Evolutionary conservation across 1,284 basidiomycete species (phyloP).

Genomic region (Xerocomus minutiporus): DNA sequence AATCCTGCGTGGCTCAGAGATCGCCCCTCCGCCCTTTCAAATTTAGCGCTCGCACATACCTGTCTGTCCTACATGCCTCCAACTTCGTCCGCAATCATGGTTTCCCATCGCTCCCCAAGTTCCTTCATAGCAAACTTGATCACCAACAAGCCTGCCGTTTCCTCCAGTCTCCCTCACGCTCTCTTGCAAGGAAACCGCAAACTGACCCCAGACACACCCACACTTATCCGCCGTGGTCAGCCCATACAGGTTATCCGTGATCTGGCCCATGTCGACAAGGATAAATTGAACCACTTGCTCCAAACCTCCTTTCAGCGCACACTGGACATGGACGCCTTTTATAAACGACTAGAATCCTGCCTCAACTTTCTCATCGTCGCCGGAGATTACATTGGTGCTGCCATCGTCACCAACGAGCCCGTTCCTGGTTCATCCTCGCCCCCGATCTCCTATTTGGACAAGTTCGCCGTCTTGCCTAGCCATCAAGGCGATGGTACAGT

Average conservation of each 20-base stretch:
- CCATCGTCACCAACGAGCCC: slow-evolving; percentile 87
- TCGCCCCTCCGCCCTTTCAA: slow-evolving; percentile 84
- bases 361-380: slow-evolving; percentile 95
- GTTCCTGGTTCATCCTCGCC: slow-evolving; percentile 33
- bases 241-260: slow-evolving; percentile 81
- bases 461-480: slow-evolving; percentile 93
- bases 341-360: slow-evolving; percentile 64
- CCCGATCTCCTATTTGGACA: slow-evolving; percentile 92
- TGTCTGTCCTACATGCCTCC: slow-evolving; percentile 94
- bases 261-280: slow-evolving; percentile 62
- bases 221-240: slow-evolving; percentile 84
- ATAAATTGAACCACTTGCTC: slow-evolving; percentile 75
- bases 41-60: slow-evolving; percentile 81
- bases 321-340: slow-evolving; percentile 77
- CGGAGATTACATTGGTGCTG: slow-evolving; percentile 94
- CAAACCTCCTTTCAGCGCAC: slow-evolving; percentile 82
- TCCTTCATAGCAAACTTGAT: slow-evolving; percentile 96
- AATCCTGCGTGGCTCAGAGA: slow-evolving; percentile 70
- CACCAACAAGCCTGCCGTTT: slow-evolving; percentile 96
- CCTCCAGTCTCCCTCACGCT: slow-evolving; percentile 91
- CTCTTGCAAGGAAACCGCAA: slow-evolving; percentile 81
- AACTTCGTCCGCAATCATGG: slow-evolving; percentile 90
- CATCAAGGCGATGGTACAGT: slow-evolving; percentile 98
- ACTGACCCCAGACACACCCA: slow-evolving; percentile 88
- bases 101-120: slow-evolving; percentile 94